Evolutionary conservation across 2,329 filamentous ascomycete species (phyloP), one percentile per base, ranked within the genome.

Genomic region (Sarocladium oryzae): DNA sequence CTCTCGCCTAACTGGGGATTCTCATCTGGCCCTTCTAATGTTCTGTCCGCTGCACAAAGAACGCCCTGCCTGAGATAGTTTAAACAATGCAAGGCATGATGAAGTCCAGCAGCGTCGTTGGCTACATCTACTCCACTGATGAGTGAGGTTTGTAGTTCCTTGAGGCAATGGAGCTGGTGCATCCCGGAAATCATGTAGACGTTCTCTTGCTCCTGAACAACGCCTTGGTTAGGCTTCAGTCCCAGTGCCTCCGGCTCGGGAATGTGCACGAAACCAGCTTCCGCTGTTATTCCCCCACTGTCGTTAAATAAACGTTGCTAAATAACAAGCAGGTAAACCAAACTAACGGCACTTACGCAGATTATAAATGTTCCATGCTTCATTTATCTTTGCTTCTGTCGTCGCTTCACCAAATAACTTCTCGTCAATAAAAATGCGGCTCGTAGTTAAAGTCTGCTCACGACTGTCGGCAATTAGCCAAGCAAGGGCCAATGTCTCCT

Each of bases 11-110:
- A 36, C 15, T 36, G 33, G 33, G 33, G 33, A 36, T 36, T 36
- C 33, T 36, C 33, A 36, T 36, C 33, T 36, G 33, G 33, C 33
- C 33, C 33, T 36, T 53, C 52, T 23, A 53, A 36, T 13, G 49
- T 53, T 38, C 38, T 45, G 40, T 53, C 52, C 30, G 52, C 52
- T 21, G 49, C 52, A 37, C 49, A 53, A 23, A 53, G 49, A 48
- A 53, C 51, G 18, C 35, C 52, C 49, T 53, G 52, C 41, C 52
- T 49, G 15, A 53, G 21, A 24, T 51, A 53, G 18, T 53, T 40
- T 30, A 53, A 53, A 46, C 49, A 53, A 40, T 53, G 49, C 49
- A 23, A 36, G 33, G 33, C 33, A 36, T 36, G 33, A 36, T 36
- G 33, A 36, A 36, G 33, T 36, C 11, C 33, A 36, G 33, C 35